Evolutionary conservation across 805 yeast genomes (phyloP).

Genomic region (Candida coleopterorum): DNA sequence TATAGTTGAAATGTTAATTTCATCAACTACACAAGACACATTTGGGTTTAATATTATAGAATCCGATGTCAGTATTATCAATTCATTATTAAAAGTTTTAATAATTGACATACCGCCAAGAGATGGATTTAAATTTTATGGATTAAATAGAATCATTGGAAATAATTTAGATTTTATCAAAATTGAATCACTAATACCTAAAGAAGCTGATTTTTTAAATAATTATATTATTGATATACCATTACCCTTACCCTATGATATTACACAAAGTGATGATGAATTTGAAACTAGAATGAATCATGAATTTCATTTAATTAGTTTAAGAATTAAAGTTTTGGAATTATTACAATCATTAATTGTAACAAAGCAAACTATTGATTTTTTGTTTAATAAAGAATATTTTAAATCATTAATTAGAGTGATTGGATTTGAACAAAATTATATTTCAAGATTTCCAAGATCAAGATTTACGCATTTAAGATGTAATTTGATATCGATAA

Average conservation of each 20-base stretch:
- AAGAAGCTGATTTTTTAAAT: conserved; percentile 16
- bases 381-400: conserved; percentile 32
- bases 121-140: conserved; percentile 43
- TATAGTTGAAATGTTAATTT: conserved; percentile 48
- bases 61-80: conserved; percentile 16
- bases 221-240: conserved; percentile 21
- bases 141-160: conserved; percentile 52
- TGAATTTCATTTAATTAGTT: conserved; percentile 37
- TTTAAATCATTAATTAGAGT: conserved; percentile 38
- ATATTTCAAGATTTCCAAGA: conserved; percentile 42
- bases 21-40: conserved; percentile 31
- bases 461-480: conserved; percentile 33
- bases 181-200: conserved; percentile 41
- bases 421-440: conserved; percentile 46
- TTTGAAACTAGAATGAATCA: conserved; percentile 22
- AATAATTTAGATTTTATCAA: conserved; percentile 41
- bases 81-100: conserved; percentile 30
- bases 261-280: conserved; percentile 9
- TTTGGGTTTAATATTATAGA: conserved; percentile 19
- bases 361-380: conserved; percentile 18
- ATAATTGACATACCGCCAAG: conserved; percentile 38
- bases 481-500: conserved; percentile 35
- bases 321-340: conserved; percentile 43
- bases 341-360: conserved; percentile 45
- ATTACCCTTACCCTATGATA: conserved; percentile 22